Percentiles rank a stretch among this genome's conserved stretches.
Conservation (phyloP, 2,329 filamentous ascomycete species). For the Rutstroemia sp. region DNA sequence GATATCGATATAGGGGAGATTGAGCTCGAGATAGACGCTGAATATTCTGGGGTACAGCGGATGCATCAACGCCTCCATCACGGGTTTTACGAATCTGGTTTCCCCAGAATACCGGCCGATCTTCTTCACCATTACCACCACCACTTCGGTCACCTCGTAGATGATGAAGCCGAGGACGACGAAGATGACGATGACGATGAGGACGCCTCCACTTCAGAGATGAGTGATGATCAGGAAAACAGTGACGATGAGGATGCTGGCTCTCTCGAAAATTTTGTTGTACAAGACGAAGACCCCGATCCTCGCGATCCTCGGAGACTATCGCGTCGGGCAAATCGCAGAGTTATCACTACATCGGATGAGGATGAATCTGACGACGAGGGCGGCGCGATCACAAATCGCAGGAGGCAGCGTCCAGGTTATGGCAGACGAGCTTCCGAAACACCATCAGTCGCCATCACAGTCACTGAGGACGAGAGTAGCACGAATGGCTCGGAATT, state of each 20-base stretch:
- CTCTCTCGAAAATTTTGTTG: slow-evolving; percentile 26
- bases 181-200: slow-evolving; percentile 8
- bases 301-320: slow-evolving; percentile 11
- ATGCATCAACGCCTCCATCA: not conserved
- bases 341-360: slow-evolving; percentile 22
- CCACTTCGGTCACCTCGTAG: not conserved
- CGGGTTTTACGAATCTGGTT: not conserved
- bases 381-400: slow-evolving; percentile 24
- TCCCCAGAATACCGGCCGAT: not conserved
- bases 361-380: slow-evolving; percentile 22
- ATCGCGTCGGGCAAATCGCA: not conserved
- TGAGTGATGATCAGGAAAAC: slow-evolving; percentile 9
- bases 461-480: slow-evolving; percentile 15
- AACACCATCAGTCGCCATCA: slow-evolving; percentile 15
- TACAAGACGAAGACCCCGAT: slow-evolving; percentile 21
- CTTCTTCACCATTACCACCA: slow-evolving; percentile 7
- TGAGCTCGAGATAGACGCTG: slow-evolving; percentile 10
- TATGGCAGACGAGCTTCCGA: slow-evolving; percentile 6
- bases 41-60: not conserved
- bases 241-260: slow-evolving; percentile 22
- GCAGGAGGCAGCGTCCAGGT: slow-evolving; percentile 15
- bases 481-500: slow-evolving; percentile 22
- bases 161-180: not conserved
- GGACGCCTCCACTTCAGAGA: not conserved
- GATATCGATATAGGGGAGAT: slow-evolving; percentile 22